Evolutionary conservation across 495 filamentous ascomycete genomes (phyloP), one percentile per base, ranked within the genome.

Genomic region (Geoglossum glabrum): DNA sequence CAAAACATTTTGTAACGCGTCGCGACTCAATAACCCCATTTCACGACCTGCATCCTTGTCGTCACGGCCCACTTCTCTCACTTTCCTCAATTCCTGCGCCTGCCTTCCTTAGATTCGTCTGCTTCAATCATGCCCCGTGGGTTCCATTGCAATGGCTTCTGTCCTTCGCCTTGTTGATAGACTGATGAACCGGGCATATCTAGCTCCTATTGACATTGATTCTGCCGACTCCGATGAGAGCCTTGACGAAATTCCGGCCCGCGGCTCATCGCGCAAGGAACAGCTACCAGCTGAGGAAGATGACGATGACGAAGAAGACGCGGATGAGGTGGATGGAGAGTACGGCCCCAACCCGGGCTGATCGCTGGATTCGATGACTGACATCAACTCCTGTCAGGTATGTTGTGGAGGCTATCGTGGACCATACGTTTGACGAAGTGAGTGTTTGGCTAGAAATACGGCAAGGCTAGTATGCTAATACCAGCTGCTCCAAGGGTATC

Each of bases 341-440:
- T 75, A 65, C 59, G 71, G 49, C 52, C 38, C 56, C 34, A 59
- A 45, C 62, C 15, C 30, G 30, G 15, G 19, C 19, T 58, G 13
- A 51, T 30, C 21, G 23, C 30, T 9, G n/a, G 31, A 6, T 40
- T 21, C 10, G n/a, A 45, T 45, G 21, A 25, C 34, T 47, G 34
- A 43, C 8, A 57, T 72, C 79, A 61, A 76, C 57, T 34, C 26
- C 13, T 31, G 51, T 28, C 54, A 83, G 79, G n/a, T 85, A 75
- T 61, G 64, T 76, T 11, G 81, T 84, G 1, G 80, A 85, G 59
- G 70, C 70, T 17, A 83, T 85, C 30, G 26, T 73, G 5, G 65
- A 64, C 0, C 81, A 84, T 57, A 58, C 60, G 9, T 78, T 71
- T 60, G 58, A 61, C 15, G 66, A 65, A 19, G 74, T 72, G 58